Percentiles rank a stretch among this genome's conserved stretches.
These are phyloP conservation scores for Lodderomyces oxycetoniae DNA, from an alignment of 1,139 yeast genomes.

Conservation along the genomic window DNA sequence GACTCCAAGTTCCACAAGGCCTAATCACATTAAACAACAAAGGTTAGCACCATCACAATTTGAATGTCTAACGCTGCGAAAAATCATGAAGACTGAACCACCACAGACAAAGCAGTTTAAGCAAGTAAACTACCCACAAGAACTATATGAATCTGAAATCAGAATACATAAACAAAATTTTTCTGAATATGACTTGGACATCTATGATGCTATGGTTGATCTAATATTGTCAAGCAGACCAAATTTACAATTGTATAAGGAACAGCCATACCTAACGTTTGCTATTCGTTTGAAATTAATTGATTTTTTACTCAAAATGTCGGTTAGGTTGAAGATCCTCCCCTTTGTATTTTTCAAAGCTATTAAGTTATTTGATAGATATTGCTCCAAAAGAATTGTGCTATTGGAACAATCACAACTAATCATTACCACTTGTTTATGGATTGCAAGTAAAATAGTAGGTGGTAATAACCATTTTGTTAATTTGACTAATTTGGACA, in stretches of 20 bases:
- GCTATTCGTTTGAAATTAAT: constrained; percentile 47
- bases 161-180: constrained; percentile 42
- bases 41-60: no score
- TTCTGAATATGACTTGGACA: constrained; percentile 51
- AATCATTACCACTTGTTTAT: constrained; percentile 60
- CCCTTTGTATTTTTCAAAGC: constrained; percentile 59
- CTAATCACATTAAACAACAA: no score
- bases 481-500: constrained; percentile 36
- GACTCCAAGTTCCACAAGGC: neutral
- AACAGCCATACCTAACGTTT: constrained; percentile 61
- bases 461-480: constrained; percentile 71
- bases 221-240: constrained; percentile 36
- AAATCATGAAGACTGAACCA: no score
- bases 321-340: constrained; percentile 54
- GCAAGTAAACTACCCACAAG: constrained; percentile 44
- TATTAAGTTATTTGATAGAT: constrained; percentile 57
- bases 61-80: no score
- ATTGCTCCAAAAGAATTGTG: constrained; percentile 61
- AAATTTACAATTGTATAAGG: constrained; percentile 50
- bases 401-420: constrained; percentile 58
- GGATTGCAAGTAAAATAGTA: constrained; percentile 60
- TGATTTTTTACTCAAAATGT: constrained; percentile 54
- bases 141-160: constrained; percentile 48
- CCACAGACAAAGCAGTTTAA: constrained; percentile 15
- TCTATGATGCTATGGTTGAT: constrained; percentile 38